Base-by-base conservation (phyloP, 306 rosid genomes). In the Cicer yamashitae region DNA sequence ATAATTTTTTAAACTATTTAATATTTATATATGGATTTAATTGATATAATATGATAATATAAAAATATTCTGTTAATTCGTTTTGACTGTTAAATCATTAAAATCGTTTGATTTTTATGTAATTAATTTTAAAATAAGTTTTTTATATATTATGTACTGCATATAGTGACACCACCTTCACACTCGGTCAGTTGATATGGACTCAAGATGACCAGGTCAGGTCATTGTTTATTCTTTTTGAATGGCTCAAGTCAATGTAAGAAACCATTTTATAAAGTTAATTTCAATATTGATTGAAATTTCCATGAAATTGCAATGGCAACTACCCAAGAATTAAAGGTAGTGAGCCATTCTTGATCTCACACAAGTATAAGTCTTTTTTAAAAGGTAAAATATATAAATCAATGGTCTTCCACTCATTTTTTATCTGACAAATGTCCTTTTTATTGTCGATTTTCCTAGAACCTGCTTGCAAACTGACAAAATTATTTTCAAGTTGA, bases 351-450 rank as follows among this genome's bases (percentile, higher is more conserved):
- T 9, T 5, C 40, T 15, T 7, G 11, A 43, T 34, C 6, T 12
- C 2, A 6, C 6, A 2, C 6, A 60, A 43, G 17, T 65, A 40
- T 0, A 44, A 44, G 53, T 66, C 40, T 10, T 66, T 22, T 45
- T 45, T 46, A 22, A 11, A 20, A 46, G 6, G 3, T 0, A 67
- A 67, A 18, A 5, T 65, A 14, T 17, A 18, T 14, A 2, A 10
- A 34, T 64, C 70, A 64, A 43, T 66, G 10, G 71, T 66, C 68
- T n/a, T 39, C 54, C 54, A 50, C 54, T 50, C 18, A 13, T 50
- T 50, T 1, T 3, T 48, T 6, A 6, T 56, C 37, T 4, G 3
- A 22, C 25, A 62, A 17, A 30, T 2, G 13, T 13, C 5, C 37
- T 34, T 40, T 5, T 50, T 46, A 8, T 48, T 48, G 1, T 48